phyloP scores from a whole-genome alignment of 805 yeast species.

The Wickerhamomyces rabaulensis region DNA sequence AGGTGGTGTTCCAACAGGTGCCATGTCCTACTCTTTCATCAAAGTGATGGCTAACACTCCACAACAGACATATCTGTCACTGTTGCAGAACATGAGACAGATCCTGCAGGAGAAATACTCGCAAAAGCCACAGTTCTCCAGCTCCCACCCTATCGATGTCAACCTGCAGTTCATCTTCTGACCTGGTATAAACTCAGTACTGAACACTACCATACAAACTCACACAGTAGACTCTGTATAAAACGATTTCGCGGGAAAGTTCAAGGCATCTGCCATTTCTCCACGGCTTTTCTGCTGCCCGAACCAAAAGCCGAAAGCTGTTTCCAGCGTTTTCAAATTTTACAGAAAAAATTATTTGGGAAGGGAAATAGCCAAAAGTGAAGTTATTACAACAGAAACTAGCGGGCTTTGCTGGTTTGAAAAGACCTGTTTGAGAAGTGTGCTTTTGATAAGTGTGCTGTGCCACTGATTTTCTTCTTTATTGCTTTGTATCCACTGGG shows the following conservation, averaged over 20 bases:
- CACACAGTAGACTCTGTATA: too few relatives aligned
- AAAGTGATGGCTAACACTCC: slow-evolving; percentile 56
- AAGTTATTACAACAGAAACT: neutral
- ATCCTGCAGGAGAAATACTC: slow-evolving; percentile 59
- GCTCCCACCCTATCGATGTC: slow-evolving; percentile 76
- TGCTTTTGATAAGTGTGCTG: neutral
- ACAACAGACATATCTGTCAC: slow-evolving; percentile 60
- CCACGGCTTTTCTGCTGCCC: neutral
- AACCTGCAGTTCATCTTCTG: slow-evolving; percentile 40
- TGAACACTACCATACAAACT: too few relatives aligned
- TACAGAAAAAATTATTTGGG: too few relatives aligned
- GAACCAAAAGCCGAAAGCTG: neutral
- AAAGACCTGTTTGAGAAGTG: neutral
- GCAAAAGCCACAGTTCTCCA: slow-evolving; percentile 79
- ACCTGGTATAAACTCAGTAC: too few relatives aligned
- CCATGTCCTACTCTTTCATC: slow-evolving; percentile 78
- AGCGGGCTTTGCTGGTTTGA: neutral
- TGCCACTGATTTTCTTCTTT: too few relatives aligned
- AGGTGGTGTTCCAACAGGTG: slow-evolving; percentile 72
- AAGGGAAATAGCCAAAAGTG: neutral
- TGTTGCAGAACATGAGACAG: slow-evolving; percentile 66
- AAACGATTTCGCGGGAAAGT: too few relatives aligned
- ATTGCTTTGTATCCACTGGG: neutral
- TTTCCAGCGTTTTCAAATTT: too few relatives aligned
- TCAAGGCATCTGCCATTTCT: too few relatives aligned